Conservation (phyloP, 2,329 filamentous ascomycete species). For the Aspergillus thermomutatus region DNA sequence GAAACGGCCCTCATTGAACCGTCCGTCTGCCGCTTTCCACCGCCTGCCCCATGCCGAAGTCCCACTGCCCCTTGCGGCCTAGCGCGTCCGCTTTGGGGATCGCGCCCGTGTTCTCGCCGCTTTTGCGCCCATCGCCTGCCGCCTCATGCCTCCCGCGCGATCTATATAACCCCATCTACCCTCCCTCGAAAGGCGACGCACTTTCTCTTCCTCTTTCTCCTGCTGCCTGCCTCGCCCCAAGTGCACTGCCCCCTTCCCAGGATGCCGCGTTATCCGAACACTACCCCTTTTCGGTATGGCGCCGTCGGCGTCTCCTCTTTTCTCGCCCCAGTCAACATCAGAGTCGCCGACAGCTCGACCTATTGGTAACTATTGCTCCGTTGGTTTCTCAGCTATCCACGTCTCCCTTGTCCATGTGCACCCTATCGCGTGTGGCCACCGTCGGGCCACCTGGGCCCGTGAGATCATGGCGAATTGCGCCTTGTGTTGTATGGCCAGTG, state of each 20-base stretch:
- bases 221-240: neutral
- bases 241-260: constrained; percentile 4
- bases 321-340: neutral
- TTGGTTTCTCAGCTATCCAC: neutral
- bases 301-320: neutral
- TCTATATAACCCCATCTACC: constrained; percentile 25
- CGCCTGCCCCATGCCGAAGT: constrained; percentile 14
- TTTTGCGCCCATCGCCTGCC: constrained; percentile 15
- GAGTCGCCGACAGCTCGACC: neutral
- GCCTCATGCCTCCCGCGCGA: constrained; percentile 10
- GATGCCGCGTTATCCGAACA: constrained; percentile 3
- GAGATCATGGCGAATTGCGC: neutral
- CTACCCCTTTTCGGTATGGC: neutral
- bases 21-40: constrained; percentile 13
- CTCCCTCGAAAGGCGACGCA: constrained; percentile 19
- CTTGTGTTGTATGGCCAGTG: neutral
- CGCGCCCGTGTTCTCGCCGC: constrained; percentile 13
- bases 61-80: constrained; percentile 14
- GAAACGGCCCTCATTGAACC: constrained; percentile 19
- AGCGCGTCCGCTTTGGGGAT: constrained; percentile 17
- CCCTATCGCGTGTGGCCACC: neutral
- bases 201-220: constrained; percentile 20
- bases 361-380: neutral
- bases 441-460: neutral
- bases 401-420: neutral